Base-by-base conservation (phyloP, 148 eudicot genomes). In the Diospyros lotus region DNA sequence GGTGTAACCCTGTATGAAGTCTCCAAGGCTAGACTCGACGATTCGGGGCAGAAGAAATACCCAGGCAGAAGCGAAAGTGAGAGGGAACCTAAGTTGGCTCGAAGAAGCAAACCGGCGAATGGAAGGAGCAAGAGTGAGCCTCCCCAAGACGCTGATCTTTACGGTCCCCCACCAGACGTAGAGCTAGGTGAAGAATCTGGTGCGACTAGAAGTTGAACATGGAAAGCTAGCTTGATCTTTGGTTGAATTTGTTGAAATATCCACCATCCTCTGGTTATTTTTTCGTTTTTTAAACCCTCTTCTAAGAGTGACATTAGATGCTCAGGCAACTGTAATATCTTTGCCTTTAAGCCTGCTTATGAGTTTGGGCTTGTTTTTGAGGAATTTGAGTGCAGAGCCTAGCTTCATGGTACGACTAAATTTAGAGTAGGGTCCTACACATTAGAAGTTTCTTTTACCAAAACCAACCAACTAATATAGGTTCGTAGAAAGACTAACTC, bases 41-140 rank as follows among this genome's bases (percentile, higher is more conserved):
- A n/a, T 18, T 11, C 63, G 43, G 62, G 60, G 1, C 82, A 81
- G 42, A 80, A 80, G 54, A 77, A 62, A 58, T 1, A 12, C 28
- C 53, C 74, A 6, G 18, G 44, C 10, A 80, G 65, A 69, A 73
- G 59, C 61, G 86, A 81, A 60, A 77, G 77, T 17, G 82, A 80
- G 41, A 80, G 72, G 58, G 82, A 71, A 74, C 63, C n/a, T 9
- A 58, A 60, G 44, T 18, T 62, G 39, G 78, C 63, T 9, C 72
- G 73, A 28, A 73, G 73, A 68, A 73, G 73, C 70, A 76, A 73
- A 54, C 65, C 73, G 8, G 65, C 17, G 63, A 75, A 80, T 58
- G 82, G 70, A 66, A 82, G 89, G 80, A 86, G 83, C 79, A 89
- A 71, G 77, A 86, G 89, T 68, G 93, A 87, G 78, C 87, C 89